These are phyloP conservation scores for Apiospora pterosperma DNA, from an alignment of 2,329 filamentous ascomycete genomes.

Conservation along the genomic window DNA sequence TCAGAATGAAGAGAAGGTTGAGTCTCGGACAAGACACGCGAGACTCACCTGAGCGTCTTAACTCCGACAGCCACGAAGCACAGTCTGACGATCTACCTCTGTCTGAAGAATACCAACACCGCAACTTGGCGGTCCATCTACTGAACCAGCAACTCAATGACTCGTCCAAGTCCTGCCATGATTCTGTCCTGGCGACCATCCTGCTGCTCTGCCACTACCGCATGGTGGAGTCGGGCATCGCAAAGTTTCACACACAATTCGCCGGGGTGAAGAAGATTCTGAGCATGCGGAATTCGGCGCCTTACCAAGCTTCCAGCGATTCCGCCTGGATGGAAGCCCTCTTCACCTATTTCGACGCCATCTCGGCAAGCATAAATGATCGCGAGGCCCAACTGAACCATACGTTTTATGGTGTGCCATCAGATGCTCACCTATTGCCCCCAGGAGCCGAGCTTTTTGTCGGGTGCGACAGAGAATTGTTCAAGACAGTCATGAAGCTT, in stretches of 20 bases:
- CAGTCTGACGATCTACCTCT: conserved; percentile 61
- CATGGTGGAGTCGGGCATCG: conserved; percentile 88
- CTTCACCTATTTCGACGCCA: conserved; percentile 92
- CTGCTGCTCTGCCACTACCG: conserved; percentile 88
- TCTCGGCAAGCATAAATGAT: conserved; percentile 89
- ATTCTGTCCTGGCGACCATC: conserved; percentile 83
- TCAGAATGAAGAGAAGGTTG: conserved; percentile 77
- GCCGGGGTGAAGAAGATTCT: conserved; percentile 90
- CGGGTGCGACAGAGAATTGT: conserved; percentile 82
- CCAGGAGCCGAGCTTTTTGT: conserved; percentile 78
- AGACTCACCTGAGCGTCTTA: conserved; percentile 45
- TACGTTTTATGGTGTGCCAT: conserved; percentile 55
- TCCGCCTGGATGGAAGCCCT: conserved; percentile 89
- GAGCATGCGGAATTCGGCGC: conserved; percentile 61
- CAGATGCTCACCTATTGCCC: conserved; percentile 47
- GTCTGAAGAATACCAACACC: conserved; percentile 81
- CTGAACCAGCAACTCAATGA: conserved; percentile 84
- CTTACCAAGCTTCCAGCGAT: conserved; percentile 56
- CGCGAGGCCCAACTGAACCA: conserved; percentile 78
- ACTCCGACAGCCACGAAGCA: conserved; percentile 43
- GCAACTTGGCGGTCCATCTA: conserved; percentile 72
- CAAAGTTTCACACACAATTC: conserved; percentile 90
- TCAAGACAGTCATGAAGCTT: conserved; percentile 80
- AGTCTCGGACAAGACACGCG: conserved; percentile 55
- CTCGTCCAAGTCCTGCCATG: conserved; percentile 69